A percentile compares a stretch with the other conserved stretches of the same genome.
phyloP scores from a whole-genome alignment of 176 grass and related monocot species.

The Pontederia paniculata region DNA sequence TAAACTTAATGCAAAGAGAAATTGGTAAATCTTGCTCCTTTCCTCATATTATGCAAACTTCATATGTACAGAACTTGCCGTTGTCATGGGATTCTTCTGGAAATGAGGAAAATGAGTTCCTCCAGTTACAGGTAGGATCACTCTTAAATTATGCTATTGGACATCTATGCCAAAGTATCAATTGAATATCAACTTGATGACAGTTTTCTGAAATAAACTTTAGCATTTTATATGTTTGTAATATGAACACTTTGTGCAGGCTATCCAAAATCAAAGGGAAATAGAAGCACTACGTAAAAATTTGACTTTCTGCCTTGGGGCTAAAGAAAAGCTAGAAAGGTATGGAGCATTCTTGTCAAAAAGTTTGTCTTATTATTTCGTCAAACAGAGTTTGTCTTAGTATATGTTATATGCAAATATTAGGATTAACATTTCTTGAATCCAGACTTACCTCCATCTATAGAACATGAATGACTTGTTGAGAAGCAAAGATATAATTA shows the following conservation, averaged over 20 bases:
- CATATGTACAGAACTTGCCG: slow-evolving; percentile 25
- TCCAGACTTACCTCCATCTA: too few species aligned
- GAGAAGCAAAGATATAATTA: too few species aligned
- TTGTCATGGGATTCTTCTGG: slow-evolving; percentile 56
- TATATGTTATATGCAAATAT: too few species aligned
- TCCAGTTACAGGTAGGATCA: slow-evolving; percentile 58
- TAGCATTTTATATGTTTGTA: neutral
- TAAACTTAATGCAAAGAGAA: neutral
- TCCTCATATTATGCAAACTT: neutral
- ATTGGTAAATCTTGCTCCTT: neutral
- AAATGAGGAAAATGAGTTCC: slow-evolving; percentile 90
- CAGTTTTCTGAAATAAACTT: too few species aligned
- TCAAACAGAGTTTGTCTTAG: too few species aligned
- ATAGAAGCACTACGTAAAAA: slow-evolving; percentile 81
- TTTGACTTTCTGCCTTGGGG: slow-evolving; percentile 47
- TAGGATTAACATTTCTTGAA: neutral
- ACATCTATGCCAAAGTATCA: neutral
- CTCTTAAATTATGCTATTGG: slow-evolving; percentile 3
- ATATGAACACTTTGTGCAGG: slow-evolving; percentile 34
- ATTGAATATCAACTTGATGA: neutral
- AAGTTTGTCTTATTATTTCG: too few species aligned
- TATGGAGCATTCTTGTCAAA: slow-evolving; percentile 7
- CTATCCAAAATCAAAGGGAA: slow-evolving; percentile 92
- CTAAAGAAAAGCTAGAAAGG: slow-evolving; percentile 82
- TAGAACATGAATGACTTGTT: too few species aligned